Base-by-base conservation (phyloP, 768 basidiomycete genomes). In the Rhizopogon salebrosus region DNA sequence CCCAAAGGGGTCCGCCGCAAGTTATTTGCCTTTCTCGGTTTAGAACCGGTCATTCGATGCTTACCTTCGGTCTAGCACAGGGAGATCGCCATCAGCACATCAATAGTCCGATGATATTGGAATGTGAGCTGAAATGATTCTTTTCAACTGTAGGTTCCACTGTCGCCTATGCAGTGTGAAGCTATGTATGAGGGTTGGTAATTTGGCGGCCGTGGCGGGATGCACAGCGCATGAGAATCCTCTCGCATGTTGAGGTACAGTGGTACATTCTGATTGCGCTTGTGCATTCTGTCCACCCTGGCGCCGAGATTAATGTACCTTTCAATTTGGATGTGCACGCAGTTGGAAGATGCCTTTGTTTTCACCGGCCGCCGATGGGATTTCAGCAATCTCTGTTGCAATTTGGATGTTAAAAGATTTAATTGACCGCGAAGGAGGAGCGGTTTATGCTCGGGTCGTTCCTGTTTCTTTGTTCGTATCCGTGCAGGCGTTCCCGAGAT, bases 401-500 rank as follows among this genome's bases (percentile, higher is more conserved):
- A 34, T 34, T 34, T 29, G 6, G 27, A 26, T 42, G 24, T 20
- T 3, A 18, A 14, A 34, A 31, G 7, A 46, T 9, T 46, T 46
- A 20, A 34, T 46, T 46, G n/a, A 22, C 45, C 45, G 45, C 45
- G 45, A 46, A 46, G 42, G 6, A 10, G 16, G 22, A 41, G 41
- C 41, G 41, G 9, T n/a, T 18, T 29, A 20, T 11, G 13, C 3
- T 6, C 20, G 18, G 0, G 6, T 45, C 3, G 43, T 45, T 45
- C 43, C 43, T 45, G 20, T 31, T 45, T 29, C 20, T 13, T 29
- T 36, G 46, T 37, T 51, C 23, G 24, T 41, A 50, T 53, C 51
- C 38, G 41, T 22, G 20, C 48, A 51, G 46, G 48, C 11, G n/a
- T 35, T 38, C 38, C 54, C 42, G 53, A 58, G 43, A 51, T 53